Conservation (phyloP, 2,329 filamentous ascomycete genomes). For the Salinomyces thailandicus region DNA sequence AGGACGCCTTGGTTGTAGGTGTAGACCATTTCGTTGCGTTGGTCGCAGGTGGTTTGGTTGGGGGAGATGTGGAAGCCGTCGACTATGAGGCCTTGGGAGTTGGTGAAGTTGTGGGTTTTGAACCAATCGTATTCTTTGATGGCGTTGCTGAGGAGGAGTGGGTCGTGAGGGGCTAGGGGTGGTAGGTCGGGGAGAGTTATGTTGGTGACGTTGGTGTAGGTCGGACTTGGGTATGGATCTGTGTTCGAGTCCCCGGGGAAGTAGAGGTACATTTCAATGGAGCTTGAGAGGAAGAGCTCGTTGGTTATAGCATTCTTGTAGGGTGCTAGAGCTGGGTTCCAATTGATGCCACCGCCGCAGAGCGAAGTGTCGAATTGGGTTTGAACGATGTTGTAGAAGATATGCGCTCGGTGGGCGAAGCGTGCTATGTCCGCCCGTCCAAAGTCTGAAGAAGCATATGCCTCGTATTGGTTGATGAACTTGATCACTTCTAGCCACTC, state of each 20-base stretch:
- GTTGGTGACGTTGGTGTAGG: slow-evolving; percentile 24
- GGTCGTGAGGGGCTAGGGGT: slow-evolving; percentile 17
- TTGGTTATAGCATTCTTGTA: slow-evolving; percentile 99
- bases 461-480: slow-evolving; percentile 22
- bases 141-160: slow-evolving; percentile 59
- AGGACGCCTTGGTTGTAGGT: slow-evolving; percentile 95
- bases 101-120: slow-evolving; percentile 67
- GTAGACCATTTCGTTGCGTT: slow-evolving; percentile 79
- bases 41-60: slow-evolving; percentile 50
- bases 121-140: slow-evolving; percentile 75
- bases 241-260: slow-evolving; percentile 72
- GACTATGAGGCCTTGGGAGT: slow-evolving; percentile 61
- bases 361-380: slow-evolving; percentile 71
- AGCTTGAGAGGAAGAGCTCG: slow-evolving; percentile 77
- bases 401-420: slow-evolving; percentile 71
- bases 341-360: slow-evolving; percentile 81
- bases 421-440: slow-evolving; percentile 62
- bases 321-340: slow-evolving; percentile 68
- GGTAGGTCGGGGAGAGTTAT: slow-evolving; percentile 37
- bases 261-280: slow-evolving; percentile 80
- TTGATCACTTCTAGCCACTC: slow-evolving; percentile 26
- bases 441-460: slow-evolving; percentile 47
- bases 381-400: slow-evolving; percentile 79
- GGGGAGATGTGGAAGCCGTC: slow-evolving; percentile 82
- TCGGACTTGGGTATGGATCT: slow-evolving; percentile 23